Base-by-base conservation (phyloP, 2,329 filamentous ascomycete species). In the Fusarium oxysporum region DNA sequence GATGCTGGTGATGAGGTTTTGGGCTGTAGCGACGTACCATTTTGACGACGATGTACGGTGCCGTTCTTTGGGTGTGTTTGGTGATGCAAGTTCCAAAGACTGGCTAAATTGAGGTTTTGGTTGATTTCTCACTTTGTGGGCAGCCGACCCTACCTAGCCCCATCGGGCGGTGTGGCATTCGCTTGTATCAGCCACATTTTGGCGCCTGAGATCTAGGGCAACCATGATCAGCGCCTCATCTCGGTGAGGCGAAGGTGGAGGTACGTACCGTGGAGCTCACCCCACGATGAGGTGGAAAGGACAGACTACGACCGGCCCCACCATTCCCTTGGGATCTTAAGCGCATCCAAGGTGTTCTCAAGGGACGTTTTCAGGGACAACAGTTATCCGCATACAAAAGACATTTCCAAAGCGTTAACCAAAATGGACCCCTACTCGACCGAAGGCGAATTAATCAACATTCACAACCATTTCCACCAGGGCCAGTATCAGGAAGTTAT, bases 401-500 rank as follows among this genome's bases (percentile, higher is more conserved):
- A 66, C 70, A 51, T 50, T 64, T 56, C 60, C 43, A 38, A 43
- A 72, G 68, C 70, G 65, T 76, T 70, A 75, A 75, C 72, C 78
- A 80, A 82, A 74, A 92, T 92, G 91, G 91, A 92, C 81, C 90
- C 90, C 74, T 93, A 91, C 82, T 92, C 90, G 53, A 87, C 90
- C 73, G 91, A 92, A 83, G 90, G 90, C 83, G 91, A 93, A 85
- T 84, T 93, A 77, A 88, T 92, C 81, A 92, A 91, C 83, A 88
- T 92, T 73, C 90, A 92, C 85, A 92, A 89, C 83, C 83, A 90
- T 83, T 92, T 92, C 84, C 88, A 92, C 82, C 90, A 92, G 82
- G 95, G 93, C 80, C 95, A 97, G 86, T 97, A 94, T 87, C 89
- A 93, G 80, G 88, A 92, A 80, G 95, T 97, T 72, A 83, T 97